A percentile compares a stretch with the other conserved stretches of the same genome.
These are phyloP conservation scores for Lactifluus echinatus DNA, from an alignment of 768 basidiomycete species.

Conservation along the genomic window DNA sequence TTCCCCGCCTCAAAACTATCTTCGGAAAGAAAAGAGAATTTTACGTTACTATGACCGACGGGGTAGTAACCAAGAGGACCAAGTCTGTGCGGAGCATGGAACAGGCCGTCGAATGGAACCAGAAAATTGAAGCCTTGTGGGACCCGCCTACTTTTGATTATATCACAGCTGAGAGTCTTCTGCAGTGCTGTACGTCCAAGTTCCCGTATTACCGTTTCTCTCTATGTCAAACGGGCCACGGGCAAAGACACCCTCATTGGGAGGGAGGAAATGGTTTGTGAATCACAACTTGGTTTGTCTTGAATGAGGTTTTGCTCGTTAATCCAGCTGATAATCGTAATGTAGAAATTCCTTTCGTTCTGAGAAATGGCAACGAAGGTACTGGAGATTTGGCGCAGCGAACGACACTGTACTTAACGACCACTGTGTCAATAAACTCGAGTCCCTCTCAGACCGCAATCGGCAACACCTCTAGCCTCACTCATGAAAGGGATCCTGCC, in stretches of 20 bases:
- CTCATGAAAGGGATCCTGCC: too few relatives aligned
- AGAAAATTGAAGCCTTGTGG: background rate
- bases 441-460: too few relatives aligned
- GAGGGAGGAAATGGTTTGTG: background rate
- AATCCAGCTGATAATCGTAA: background rate
- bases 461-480: too few relatives aligned
- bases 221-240: background rate
- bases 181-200: background rate
- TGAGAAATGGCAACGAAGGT: background rate
- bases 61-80: background rate
- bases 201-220: background rate
- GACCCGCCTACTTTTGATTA: too few relatives aligned
- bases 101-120: background rate
- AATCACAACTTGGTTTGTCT: background rate
- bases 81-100: background rate
- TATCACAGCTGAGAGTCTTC: background rate
- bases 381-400: background rate
- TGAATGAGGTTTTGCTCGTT: background rate
- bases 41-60: background rate
- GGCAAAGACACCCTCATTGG: background rate
- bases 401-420: background rate
- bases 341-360: background rate
- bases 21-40: background rate
- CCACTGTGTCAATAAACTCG: background rate
- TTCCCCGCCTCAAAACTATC: background rate